Base-by-base conservation (phyloP, 2,329 filamentous ascomycete species). In the Cladosporium phlei region DNA sequence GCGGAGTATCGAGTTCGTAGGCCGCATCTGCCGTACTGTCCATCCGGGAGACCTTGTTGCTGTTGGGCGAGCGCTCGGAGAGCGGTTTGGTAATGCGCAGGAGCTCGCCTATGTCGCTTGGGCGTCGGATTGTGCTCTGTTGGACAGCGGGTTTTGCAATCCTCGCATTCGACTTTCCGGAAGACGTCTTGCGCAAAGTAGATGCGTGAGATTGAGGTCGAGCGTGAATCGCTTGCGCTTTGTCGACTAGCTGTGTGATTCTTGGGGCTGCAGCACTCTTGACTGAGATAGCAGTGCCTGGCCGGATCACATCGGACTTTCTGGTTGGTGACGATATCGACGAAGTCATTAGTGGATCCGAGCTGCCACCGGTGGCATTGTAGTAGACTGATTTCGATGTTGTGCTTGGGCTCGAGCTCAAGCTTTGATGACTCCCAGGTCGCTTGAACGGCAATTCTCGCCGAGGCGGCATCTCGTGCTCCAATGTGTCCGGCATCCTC, bases 401-500 rank as follows among this genome's bases (percentile, higher is more conserved):
- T 12, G 48, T 51, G 2, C 46, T 39, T 9, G 55, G 55, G n/a
- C 54, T 33, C 22, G 52, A 57, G 25, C 47, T 57, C 8, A 38
- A 32, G 16, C 42, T 54, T 54, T 27, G 57, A 52, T 38, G 60
- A 61, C 28, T 56, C 48, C 61, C 62, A n/a, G 60, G 54, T 6
- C 64, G 60, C 28, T 59, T 54, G 50, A 71, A 72, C 42, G 21
- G 57, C 12, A 40, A 25, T n/a, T 42, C 44, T 24, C 29, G 52
- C 42, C 27, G 48, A 22, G 42, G 55, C 20, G 51, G 55, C 9
- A 58, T 45, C 12, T 52, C 52, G 35, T 54, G 47, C 19, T 58
- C 52, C 2, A 54, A 43, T 6, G 52, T 52, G 9, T 45, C 33
- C 10, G 49, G 49, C 28, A 51, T 35, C 4, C 30, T 11, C 9